Base-by-base conservation (phyloP, 345 rosid species). In the Pistacia vera region DNA sequence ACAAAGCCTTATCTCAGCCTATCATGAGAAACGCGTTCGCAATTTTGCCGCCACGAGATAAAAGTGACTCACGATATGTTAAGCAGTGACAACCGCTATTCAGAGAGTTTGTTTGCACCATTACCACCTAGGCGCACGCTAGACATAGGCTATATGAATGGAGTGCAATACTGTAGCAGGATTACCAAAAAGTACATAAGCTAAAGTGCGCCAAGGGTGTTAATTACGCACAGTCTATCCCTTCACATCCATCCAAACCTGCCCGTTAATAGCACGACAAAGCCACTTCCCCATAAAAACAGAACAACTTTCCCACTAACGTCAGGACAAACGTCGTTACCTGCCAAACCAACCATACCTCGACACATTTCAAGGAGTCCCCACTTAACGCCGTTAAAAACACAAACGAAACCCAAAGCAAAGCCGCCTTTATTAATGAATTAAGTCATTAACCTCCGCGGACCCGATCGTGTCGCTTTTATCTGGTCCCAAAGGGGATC, bases 241-340 rank as follows among this genome's bases (percentile, higher is more conserved):
- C 70, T 75, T 80, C 77, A 48, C 82, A 64, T 72, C 86, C 85
- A 78, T 83, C 86, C 78, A 83, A 82, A 84, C 90, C 84, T 90
- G 93, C 93, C 86, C 80, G 97, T 90, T 86, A 75, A 85, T 82
- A 80, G 92, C 90, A 86, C 91, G 92, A 89, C 94, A 91, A 84
- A 72, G 78, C 86, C 88, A 83, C 75, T 90, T 85, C 84, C 88
- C 90, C 81, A 75, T 84, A 86, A 85, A 89, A 84, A 83, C 87
- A 82, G 83, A 83, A 89, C 89, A 86, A 66, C 88, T 86, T 88
- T 83, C 83, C 81, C 83, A 73, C 76, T 73, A 72, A 85, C 86
- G 88, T 76, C 84, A 73, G 70, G 72, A 71, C 78, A 82, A 77
- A 85, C 91, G 72, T 74, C 90, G 93, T 89, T 81, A 83, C 62